Evolutionary conservation across 352 stramenopile genomes (phyloP).

Genomic region (Phytophthora sansomeana): DNA sequence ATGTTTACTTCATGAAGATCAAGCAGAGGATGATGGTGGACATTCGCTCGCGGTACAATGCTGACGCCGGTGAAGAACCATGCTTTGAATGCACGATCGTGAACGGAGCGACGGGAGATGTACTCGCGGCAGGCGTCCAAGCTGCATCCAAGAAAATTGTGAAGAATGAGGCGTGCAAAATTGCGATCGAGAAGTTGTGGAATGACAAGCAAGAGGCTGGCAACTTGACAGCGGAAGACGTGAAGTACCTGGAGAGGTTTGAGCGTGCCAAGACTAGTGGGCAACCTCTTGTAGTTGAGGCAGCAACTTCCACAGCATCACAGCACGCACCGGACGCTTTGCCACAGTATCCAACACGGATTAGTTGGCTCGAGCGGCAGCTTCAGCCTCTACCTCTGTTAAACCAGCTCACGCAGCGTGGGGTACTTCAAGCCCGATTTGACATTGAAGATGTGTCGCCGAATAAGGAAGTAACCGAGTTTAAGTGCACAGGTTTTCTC

Average conservation of each 20-base stretch:
- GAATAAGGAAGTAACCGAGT: conserved; percentile 47
- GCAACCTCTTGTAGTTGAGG: conserved; percentile 7
- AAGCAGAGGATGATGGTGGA: conserved; percentile 65
- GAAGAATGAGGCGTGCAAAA: conserved; percentile 74
- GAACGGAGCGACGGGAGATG: conserved; percentile 46
- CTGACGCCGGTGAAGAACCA: conserved; percentile 61
- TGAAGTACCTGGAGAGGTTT: conserved; percentile 66
- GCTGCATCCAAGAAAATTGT: conserved; percentile 70
- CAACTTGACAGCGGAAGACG: conserved; percentile 59
- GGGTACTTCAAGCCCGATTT: conserved; percentile 51
- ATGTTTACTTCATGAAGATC: conserved; percentile 75
- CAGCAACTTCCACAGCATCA: not conserved
- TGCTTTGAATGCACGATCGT: conserved; percentile 68
- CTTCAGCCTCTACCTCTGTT: conserved; percentile 56
- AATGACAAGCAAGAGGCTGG: conserved; percentile 71
- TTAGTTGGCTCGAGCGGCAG: conserved; percentile 57
- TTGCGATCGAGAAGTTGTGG: conserved; percentile 80
- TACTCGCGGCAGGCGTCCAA: conserved; percentile 62
- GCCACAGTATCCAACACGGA: conserved; percentile 24
- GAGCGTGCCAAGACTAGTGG: conserved; percentile 36
- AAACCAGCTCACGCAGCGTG: conserved; percentile 61
- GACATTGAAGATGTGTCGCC: conserved; percentile 60
- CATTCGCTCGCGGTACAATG: conserved; percentile 52
- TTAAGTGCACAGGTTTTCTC: conserved; percentile 60
- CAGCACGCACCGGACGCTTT: conserved; percentile 1